Conservation (phyloP, 2,329 filamentous ascomycete species). For the Neonectria punicea region DNA sequence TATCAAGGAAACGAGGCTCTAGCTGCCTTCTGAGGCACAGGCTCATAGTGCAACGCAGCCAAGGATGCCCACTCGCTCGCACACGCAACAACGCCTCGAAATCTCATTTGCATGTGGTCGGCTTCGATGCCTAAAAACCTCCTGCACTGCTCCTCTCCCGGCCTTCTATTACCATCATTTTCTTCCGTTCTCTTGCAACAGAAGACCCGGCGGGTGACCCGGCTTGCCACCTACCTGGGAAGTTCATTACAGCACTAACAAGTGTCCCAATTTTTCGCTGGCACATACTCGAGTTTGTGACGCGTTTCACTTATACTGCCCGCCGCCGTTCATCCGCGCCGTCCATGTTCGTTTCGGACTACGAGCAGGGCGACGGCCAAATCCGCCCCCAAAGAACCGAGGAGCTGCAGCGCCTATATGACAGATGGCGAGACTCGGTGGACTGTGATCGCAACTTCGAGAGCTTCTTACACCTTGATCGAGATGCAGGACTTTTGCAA, state of each 20-base stretch:
- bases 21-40: constrained; percentile 4
- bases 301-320: neutral
- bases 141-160: neutral
- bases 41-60: neutral
- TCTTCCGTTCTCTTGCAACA: neutral
- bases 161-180: neutral
- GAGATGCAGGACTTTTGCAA: neutral
- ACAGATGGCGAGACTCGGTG: constrained; percentile 23
- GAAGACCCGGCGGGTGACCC: neutral
- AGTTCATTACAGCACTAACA: neutral
- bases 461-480: neutral
- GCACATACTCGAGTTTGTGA: neutral
- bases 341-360: constrained; percentile 5
- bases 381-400: constrained; percentile 15
- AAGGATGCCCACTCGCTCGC: constrained; percentile 4
- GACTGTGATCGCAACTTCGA: constrained; percentile 10
- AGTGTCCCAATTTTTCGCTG: neutral
- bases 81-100: neutral
- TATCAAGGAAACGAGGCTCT: constrained; percentile 18
- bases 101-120: neutral
- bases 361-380: neutral
- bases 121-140: constrained; percentile 4
- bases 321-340: neutral
- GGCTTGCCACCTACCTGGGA: neutral
- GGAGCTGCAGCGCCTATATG: constrained; percentile 26